These are phyloP conservation scores for Daphne laureola DNA, from an alignment of 441 rosid genomes.

Conservation along the genomic window DNA sequence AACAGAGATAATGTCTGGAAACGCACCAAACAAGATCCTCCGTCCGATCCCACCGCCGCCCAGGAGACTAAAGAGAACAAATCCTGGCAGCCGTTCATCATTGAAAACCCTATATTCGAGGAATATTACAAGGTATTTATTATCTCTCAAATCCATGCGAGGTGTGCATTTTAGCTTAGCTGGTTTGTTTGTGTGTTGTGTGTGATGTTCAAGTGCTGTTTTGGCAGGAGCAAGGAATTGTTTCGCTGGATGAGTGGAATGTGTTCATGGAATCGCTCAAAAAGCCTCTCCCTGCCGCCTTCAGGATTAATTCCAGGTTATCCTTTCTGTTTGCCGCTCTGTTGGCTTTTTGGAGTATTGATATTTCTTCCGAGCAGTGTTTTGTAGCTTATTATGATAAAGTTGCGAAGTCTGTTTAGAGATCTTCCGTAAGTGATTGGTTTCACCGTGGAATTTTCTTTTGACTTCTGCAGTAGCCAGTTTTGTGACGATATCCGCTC, in stretches of 20 bases:
- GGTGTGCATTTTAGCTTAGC: neutral
- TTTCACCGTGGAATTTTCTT: neutral
- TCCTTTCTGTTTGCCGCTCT: neutral
- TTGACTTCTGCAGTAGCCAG: slow-evolving; percentile 63
- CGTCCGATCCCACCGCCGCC: slow-evolving; percentile 24
- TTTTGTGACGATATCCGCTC: slow-evolving; percentile 63
- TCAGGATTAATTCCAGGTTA: slow-evolving; percentile 85
- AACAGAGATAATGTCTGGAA: slow-evolving; percentile 80
- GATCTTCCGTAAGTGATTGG: too few relatives aligned
- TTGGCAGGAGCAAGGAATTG: slow-evolving; percentile 72
- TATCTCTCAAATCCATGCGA: neutral
- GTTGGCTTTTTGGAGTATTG: neutral
- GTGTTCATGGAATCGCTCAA: slow-evolving; percentile 59
- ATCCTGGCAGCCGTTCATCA: slow-evolving; percentile 71
- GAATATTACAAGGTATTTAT: slow-evolving; percentile 90
- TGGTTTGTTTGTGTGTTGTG: neutral
- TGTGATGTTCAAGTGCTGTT: neutral
- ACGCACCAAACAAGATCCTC: slow-evolving; percentile 45
- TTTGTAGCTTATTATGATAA: neutral
- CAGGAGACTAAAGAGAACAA: slow-evolving; percentile 17
- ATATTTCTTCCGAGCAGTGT: neutral
- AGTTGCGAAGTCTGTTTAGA: neutral
- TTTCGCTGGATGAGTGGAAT: slow-evolving; percentile 77
- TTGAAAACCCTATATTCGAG: slow-evolving; percentile 69
- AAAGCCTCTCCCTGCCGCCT: slow-evolving; percentile 87